Evolutionary conservation across 2,329 filamentous ascomycete species (phyloP), one percentile per base, ranked within the genome.

Genomic region (Cordyceps farinosa): DNA sequence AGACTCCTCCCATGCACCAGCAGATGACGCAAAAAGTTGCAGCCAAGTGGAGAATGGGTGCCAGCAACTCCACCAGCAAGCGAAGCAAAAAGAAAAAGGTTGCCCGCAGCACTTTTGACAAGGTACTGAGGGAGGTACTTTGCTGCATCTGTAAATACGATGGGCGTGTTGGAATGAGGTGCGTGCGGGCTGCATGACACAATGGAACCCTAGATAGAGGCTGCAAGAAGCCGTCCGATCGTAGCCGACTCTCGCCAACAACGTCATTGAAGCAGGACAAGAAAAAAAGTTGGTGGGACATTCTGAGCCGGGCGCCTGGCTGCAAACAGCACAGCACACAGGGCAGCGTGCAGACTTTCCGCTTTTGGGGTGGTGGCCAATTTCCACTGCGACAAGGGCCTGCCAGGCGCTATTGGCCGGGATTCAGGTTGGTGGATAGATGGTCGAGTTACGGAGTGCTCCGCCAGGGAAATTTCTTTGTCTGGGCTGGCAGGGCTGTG

Each of bases 21-120:
- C 47, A 36, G 48, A 61, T 61, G 58, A 61, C 58, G 58, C 58
- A 54, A 50, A 47, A 61, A 40, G 48, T 53, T n/a, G 29, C 29
- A 40, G 50, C n/a, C n/a, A 38, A 53, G 58, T 61, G 58, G 58
- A 27, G 58, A 45, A 60, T 47, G 44, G 29, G 2, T 45, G 29
- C 36, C 9, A 50, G 34, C 44, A 36, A 40, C 45, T 48, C 55
- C 42, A 58, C n/a, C 44, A 54, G 27, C 29, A 13, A 40, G 40
- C 40, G 1, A 58, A 38, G 42, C 40, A 34, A n/a, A 34, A 5
- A 32, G 29, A 17, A 55, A 44, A 44, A 15, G 51, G 32, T 29
- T 30, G 34, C 17, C 36, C 22, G 22, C 22, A 22, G 22, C 22
- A 22, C 22, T 22, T 22, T 22, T 22, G 22, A 22, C 22, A 22